These are phyloP conservation scores for Epichloe sp. DNA, from an alignment of 2,329 filamentous ascomycete genomes.

Conservation along the genomic window DNA sequence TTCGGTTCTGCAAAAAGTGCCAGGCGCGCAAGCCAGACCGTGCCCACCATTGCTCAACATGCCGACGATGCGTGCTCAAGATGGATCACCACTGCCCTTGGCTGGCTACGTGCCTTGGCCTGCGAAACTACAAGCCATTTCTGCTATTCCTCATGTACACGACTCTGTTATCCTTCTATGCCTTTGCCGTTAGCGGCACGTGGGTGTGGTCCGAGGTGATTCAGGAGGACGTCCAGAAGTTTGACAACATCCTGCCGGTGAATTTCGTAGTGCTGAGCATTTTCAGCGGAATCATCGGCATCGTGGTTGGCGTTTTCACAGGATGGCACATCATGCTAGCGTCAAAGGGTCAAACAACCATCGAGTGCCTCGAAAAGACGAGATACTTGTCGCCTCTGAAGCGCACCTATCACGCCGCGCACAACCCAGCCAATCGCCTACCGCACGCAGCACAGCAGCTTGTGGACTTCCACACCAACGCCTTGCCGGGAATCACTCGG, in stretches of 20 bases:
- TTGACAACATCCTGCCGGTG: conserved; percentile 69
- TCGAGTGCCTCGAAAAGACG: conserved; percentile 92
- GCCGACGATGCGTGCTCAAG: conserved; percentile 86
- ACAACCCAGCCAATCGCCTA: conserved; percentile 36
- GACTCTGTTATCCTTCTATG: conserved; percentile 70
- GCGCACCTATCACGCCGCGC: conserved; percentile 51
- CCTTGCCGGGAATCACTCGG: conserved; percentile 64
- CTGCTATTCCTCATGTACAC: conserved; percentile 85
- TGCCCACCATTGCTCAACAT: conserved; percentile 92
- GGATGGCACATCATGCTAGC: conserved; percentile 83
- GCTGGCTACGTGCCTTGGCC: conserved; percentile 88
- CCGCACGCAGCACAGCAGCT: conserved; percentile 55
- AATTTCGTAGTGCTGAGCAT: conserved; percentile 85
- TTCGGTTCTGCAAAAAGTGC: conserved; percentile 95
- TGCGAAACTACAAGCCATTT: conserved; percentile 93
- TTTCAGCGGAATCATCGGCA: conserved; percentile 76
- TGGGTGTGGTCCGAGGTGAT: conserved; percentile 85
- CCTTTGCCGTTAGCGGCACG: conserved; percentile 59
- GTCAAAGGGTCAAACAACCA: conserved; percentile 72
- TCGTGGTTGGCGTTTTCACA: conserved; percentile 83
- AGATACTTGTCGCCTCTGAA: conserved; percentile 76
- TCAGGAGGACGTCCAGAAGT: conserved; percentile 52
- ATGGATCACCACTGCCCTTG: conserved; percentile 99
- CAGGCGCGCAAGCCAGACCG: conserved; percentile 89
- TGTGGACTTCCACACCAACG: conserved; percentile 70